phyloP scores from a whole-genome alignment of 768 basidiomycete genomes.

The Hemileccinum impolitum region DNA sequence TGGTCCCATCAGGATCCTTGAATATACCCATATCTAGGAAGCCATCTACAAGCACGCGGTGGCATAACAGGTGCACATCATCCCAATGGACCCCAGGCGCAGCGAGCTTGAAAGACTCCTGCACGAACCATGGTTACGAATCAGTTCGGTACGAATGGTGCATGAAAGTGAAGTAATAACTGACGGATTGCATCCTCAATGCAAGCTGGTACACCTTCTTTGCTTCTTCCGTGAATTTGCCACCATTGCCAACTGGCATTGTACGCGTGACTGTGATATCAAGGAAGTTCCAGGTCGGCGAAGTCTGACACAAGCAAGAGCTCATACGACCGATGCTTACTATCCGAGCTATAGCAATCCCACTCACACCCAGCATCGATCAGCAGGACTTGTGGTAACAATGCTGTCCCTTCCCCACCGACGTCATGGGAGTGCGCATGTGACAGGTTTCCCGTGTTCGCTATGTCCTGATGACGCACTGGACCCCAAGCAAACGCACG shows the following conservation, averaged over 20 bases:
- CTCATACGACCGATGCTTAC: slow-evolving; percentile 30
- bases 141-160: not conserved
- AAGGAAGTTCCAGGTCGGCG: not conserved
- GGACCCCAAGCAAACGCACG: slow-evolving; percentile 85
- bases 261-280: slow-evolving; percentile 59
- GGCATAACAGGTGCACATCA: slow-evolving; percentile 77
- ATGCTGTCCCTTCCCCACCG: slow-evolving; percentile 25
- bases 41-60: slow-evolving; percentile 74
- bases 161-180: slow-evolving; percentile 2
- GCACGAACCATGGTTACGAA: slow-evolving; percentile 18
- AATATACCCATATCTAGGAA: slow-evolving; percentile 87
- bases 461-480: slow-evolving; percentile 49
- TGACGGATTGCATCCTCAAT: slow-evolving; percentile 82
- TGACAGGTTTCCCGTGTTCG: slow-evolving; percentile 48
- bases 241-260: slow-evolving; percentile 92
- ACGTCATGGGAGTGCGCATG: slow-evolving; percentile 29
- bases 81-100: slow-evolving; percentile 90
- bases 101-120: slow-evolving; percentile 68
- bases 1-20: slow-evolving; percentile 51
- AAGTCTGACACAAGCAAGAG: not conserved
- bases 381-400: slow-evolving; percentile 71
- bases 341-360: slow-evolving; percentile 63
- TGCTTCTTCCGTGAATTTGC: slow-evolving; percentile 80
- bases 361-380: slow-evolving; percentile 97
- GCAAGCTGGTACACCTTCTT: slow-evolving; percentile 85